Evolutionary conservation across 2,329 filamentous ascomycete genomes (phyloP).

Genomic region (Exophiala aquamarina): DNA sequence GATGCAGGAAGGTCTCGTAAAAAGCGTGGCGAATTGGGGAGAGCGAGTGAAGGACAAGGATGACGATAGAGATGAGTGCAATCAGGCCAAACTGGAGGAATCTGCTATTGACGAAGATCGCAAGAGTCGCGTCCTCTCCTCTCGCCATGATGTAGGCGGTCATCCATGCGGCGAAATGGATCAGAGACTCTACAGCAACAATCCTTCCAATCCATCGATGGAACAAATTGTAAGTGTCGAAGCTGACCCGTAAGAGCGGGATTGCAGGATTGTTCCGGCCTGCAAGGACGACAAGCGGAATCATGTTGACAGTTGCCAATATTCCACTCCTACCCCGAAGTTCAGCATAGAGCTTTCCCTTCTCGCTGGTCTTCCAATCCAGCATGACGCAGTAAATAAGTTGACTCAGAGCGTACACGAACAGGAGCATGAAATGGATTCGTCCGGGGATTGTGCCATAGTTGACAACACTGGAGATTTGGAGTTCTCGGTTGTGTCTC

Average conservation of each 20-base stretch:
- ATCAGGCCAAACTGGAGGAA: constrained; percentile 49
- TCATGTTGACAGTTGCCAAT: constrained; percentile 83
- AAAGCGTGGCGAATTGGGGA: constrained; percentile 47
- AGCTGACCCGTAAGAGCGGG: constrained; percentile 76
- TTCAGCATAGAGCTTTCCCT: constrained; percentile 68
- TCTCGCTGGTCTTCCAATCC: constrained; percentile 43
- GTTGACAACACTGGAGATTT: constrained; percentile 65
- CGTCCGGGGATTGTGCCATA: constrained; percentile 78
- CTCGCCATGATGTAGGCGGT: constrained; percentile 69
- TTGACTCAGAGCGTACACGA: constrained; percentile 70
- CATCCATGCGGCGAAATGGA: constrained; percentile 75
- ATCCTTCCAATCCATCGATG: constrained; percentile 82
- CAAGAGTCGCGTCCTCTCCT: constrained; percentile 52
- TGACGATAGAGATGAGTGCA: constrained; percentile 41
- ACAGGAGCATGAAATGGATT: constrained; percentile 69
- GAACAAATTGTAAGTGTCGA: constrained; percentile 92
- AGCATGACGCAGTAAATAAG: constrained; percentile 66
- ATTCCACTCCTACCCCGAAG: constrained; percentile 82
- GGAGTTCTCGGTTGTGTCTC: constrained; percentile 74
- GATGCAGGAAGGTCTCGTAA: constrained; percentile 48
- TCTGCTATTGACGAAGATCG: constrained; percentile 35
- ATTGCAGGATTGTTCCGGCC: constrained; percentile 94
- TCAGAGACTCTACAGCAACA: constrained; percentile 66
- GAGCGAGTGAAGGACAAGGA: constrained; percentile 44
- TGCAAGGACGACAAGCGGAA: constrained; percentile 84